Conservation (phyloP, 2,329 filamentous ascomycete species). For the Sclerotinia trifoliorum region DNA sequence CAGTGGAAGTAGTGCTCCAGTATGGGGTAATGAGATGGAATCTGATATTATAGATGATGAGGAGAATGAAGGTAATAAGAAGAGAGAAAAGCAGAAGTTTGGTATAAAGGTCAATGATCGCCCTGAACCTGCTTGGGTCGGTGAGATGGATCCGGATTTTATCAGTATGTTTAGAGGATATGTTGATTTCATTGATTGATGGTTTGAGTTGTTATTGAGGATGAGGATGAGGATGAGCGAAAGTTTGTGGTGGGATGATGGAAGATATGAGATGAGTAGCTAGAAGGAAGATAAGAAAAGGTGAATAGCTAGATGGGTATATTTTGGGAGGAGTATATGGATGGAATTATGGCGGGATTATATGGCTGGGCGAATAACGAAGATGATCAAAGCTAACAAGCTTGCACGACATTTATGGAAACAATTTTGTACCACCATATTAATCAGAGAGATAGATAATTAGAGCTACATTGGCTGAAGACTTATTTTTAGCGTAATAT, state of each 20-base stretch:
- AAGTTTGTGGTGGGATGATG: not conserved
- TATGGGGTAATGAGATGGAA: constrained; percentile 17
- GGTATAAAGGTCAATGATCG: not conserved
- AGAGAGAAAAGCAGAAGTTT: not conserved
- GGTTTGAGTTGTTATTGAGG: not conserved
- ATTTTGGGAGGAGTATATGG: not conserved
- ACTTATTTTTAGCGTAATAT: not conserved
- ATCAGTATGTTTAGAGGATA: constrained; percentile 37
- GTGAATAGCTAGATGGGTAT: not conserved
- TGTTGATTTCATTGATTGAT: constrained; percentile 37
- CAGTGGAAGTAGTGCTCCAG: not conserved
- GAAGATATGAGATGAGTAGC: not conserved
- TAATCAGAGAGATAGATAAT: too few relatives aligned
- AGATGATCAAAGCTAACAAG: not conserved
- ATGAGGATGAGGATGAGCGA: too few relatives aligned
- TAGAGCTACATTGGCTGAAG: not conserved
- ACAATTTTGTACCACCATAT: not conserved
- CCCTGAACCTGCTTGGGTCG: constrained; percentile 37
- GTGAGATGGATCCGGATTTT: constrained; percentile 39
- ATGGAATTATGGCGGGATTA: not conserved
- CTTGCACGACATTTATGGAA: not conserved
- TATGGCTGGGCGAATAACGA: not conserved
- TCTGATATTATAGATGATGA: not conserved
- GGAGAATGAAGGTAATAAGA: not conserved
- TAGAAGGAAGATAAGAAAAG: not conserved